Conservation (phyloP, 495 filamentous ascomycete genomes). For the Penicillium atrosanguineum region DNA sequence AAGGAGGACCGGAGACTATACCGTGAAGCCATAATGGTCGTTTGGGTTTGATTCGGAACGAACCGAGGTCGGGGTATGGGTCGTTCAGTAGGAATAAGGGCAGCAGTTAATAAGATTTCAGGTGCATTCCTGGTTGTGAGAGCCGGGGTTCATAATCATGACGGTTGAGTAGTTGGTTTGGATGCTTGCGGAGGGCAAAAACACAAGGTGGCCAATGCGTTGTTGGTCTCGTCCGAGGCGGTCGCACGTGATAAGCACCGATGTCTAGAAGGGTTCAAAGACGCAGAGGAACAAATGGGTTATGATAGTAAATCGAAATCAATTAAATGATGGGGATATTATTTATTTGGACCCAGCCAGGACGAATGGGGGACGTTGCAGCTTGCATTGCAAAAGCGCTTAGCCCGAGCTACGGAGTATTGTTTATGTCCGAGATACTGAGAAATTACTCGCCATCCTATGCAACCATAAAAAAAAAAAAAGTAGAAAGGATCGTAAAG, state of each 20-base stretch:
- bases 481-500: not conserved
- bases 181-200: slow-evolving; percentile 27
- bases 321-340: not conserved
- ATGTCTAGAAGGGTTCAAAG: slow-evolving; percentile 1
- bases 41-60: not conserved
- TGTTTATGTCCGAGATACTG: not conserved
- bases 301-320: not conserved
- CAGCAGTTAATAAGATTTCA: not conserved
- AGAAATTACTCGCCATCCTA: not conserved
- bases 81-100: not conserved
- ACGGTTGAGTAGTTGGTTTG: slow-evolving; percentile 6
- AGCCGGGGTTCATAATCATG: not conserved
- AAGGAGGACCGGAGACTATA: slow-evolving; percentile 17
- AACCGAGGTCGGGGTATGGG: slow-evolving; percentile 1
- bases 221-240: slow-evolving; percentile 5
- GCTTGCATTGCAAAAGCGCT: not conserved
- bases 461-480: not conserved
- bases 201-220: slow-evolving; percentile 31
- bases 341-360: not conserved
- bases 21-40: slow-evolving; percentile 30
- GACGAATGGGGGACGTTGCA: not conserved
- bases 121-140: slow-evolving; percentile 10
- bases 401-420: not conserved
- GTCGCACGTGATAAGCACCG: slow-evolving; percentile 21
- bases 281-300: not conserved